Base-by-base conservation (phyloP, 2,329 filamentous ascomycete species). In the Dendryphion nanum region DNA sequence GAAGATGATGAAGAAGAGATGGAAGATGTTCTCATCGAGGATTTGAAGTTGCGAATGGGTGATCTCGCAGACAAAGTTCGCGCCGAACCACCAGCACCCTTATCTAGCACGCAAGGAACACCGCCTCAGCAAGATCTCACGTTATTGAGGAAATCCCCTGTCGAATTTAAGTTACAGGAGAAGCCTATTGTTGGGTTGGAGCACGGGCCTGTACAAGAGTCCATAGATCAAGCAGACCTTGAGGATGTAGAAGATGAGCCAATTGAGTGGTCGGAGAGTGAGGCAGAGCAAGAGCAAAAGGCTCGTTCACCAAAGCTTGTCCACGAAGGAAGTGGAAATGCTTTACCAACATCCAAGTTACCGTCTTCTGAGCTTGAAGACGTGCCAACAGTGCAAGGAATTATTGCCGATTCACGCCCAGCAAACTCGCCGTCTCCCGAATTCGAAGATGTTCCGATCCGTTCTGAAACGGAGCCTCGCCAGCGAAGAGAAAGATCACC, bases 231-330 rank as follows among this genome's bases (percentile, higher is more conserved):
- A n/a, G n/a, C n/a, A n/a, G n/a, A n/a, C n/a, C n/a, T n/a, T n/a
- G n/a, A n/a, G n/a, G n/a, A n/a, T n/a, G n/a, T n/a, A n/a, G 66
- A 68, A 13, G 68, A 70, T 17, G 60, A 69, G 35, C 53, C 46
- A 5, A 49, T 72, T 21, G 74, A 78, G 1, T 79, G 76, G 77
- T 74, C 74, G 4, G 75, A 75, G 23, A 79, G 76, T 45, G 75
- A 79, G 18, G 51, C 53, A 19, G 62, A 64, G 35, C 42, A 48
- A 5, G 55, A 56, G 30, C 15, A 19, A 16, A 8, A 26, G n/a
- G 10, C 23, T 10, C 10, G n/a, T 8, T 26, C 23, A 26, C 12
- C 29, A 10, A 16, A 15, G 8, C 6, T 8, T 7, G 29, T 30
- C 13, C 12, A 10, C 29, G 29, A 30, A 15, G 10, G 10, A 13